Evolutionary conservation across 371 early-diverging fungal genomes (phyloP), one percentile per base, ranked within the genome.

Genomic region (Mortierella sp.): DNA sequence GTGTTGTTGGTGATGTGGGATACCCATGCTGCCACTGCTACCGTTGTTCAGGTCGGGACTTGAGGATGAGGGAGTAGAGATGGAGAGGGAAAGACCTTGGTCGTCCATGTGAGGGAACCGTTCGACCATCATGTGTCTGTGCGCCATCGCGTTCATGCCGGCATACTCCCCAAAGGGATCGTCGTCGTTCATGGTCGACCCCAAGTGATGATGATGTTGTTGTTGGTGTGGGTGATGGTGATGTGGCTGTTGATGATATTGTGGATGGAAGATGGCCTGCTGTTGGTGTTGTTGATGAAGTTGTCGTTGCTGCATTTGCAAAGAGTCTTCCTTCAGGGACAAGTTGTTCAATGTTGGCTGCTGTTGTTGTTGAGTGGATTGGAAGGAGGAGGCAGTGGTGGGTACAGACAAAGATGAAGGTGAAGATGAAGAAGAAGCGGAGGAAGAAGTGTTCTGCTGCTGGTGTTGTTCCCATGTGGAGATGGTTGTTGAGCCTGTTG

Each of bases 121-220:
- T 14, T 74, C 70, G 53, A 47, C 52, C 71, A 76, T 68, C 69
- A 80, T 64, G 41, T 71, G 80, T 16, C 61, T 47, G 29, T 74
- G 75, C 1, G 80, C 19, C 80, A 80, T 76, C 19, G 68, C 50
- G n/a, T 69, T 70, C 73, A 77, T 77, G 24, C 58, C 41, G 0
- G 70, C 68, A 34, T 81, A 81, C 45, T 81, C 82, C n/a, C 82
- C 82, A 74, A 77, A 81, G 44, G 77, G 82, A 44, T 81, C 82
- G 34, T 81, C 82, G 50, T 81, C 82, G 52, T 74, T 80, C 73
- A 80, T 77, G 37, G 67, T 22, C 29, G 69, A 19, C 43, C 41
- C n/a, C 19, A 53, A 44, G 19, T 79, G 79, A 9, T 70, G 66
- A 26, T 74, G 70, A 22, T 79, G 79, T 10, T 74, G 78, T 11